Percentiles rank a stretch among this genome's conserved stretches.
Conservation (phyloP, 2,329 filamentous ascomycete genomes). For the Pseudogymnoascus sp. region DNA sequence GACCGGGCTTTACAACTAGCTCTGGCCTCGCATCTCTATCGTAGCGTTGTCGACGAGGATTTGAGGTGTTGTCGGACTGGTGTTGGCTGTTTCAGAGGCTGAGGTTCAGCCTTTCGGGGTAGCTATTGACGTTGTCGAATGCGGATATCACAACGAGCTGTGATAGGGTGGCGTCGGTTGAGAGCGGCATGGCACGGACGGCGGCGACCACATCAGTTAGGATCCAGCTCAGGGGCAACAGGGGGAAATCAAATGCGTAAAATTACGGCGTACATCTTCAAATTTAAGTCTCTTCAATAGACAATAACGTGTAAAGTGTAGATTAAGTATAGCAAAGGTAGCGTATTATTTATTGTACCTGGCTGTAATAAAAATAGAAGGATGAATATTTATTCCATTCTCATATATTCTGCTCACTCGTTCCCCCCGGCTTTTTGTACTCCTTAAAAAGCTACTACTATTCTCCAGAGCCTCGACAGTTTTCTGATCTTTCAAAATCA, state of each 20-base stretch:
- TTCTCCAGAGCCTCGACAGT: neutral
- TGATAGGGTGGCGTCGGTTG: conserved; percentile 6
- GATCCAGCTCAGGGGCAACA: neutral
- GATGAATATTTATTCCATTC: neutral
- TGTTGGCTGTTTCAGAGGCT: neutral
- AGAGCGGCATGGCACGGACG: conserved; percentile 3
- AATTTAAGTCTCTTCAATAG: neutral
- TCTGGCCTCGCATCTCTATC: neutral
- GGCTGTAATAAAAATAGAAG: neutral
- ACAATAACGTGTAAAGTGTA: neutral
- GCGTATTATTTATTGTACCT: neutral
- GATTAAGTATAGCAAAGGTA: neutral
- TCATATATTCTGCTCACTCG: neutral
- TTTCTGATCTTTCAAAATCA: neutral
- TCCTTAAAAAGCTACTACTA: neutral
- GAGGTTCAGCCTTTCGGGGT: neutral
- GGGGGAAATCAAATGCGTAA: neutral
- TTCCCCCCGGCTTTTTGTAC: neutral
- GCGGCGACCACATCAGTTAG: neutral
- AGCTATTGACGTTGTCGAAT: neutral
- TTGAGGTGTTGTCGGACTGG: neutral
- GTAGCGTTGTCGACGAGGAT: neutral
- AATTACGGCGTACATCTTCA: neutral
- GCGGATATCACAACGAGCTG: neutral
- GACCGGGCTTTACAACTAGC: neutral